Percentiles rank a stretch among this genome's conserved stretches.
Evolutionary conservation across 805 yeast genomes (phyloP).

Genomic region (Wickerhamiella parazyma): DNA sequence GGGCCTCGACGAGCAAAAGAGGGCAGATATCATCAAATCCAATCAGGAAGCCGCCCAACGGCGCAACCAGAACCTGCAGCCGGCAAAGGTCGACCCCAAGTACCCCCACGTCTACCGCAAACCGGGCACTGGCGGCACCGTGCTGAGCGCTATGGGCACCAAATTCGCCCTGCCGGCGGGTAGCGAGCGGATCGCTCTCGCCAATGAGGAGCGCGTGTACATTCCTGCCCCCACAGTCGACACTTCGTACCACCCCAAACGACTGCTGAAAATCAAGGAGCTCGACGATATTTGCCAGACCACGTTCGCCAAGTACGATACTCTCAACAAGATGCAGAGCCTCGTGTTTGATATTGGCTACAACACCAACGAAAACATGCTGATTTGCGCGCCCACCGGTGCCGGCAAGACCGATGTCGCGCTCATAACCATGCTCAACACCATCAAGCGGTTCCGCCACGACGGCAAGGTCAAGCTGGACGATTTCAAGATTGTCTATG

Average conservation of each 20-base stretch:
- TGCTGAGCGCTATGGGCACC: constrained; percentile 67
- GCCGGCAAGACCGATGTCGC: constrained; percentile 97
- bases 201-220: constrained; percentile 62
- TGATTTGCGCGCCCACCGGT: constrained; percentile 96
- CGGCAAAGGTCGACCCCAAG: constrained; percentile 30
- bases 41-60: constrained; percentile 14
- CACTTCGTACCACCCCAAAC: constrained; percentile 28
- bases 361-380: constrained; percentile 84
- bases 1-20: constrained; percentile 11
- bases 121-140: constrained; percentile 45
- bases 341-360: constrained; percentile 86
- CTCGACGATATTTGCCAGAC: constrained; percentile 71
- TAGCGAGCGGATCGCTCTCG: constrained; percentile 34
- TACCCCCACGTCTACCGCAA: constrained; percentile 83
- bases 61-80: constrained; percentile 17
- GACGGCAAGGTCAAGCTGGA: constrained; percentile 58
- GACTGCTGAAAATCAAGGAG: constrained; percentile 43
- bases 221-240: constrained; percentile 48
- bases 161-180: constrained; percentile 72
- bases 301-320: constrained; percentile 65
- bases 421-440: constrained; percentile 59
- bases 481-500: constrained; percentile 81
- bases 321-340: constrained; percentile 78
- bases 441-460: constrained; percentile 50
- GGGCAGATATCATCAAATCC: constrained; percentile 15